phyloP scores from a whole-genome alignment of 2,329 filamentous ascomycete species.

The Leptodontidium sp. region DNA sequence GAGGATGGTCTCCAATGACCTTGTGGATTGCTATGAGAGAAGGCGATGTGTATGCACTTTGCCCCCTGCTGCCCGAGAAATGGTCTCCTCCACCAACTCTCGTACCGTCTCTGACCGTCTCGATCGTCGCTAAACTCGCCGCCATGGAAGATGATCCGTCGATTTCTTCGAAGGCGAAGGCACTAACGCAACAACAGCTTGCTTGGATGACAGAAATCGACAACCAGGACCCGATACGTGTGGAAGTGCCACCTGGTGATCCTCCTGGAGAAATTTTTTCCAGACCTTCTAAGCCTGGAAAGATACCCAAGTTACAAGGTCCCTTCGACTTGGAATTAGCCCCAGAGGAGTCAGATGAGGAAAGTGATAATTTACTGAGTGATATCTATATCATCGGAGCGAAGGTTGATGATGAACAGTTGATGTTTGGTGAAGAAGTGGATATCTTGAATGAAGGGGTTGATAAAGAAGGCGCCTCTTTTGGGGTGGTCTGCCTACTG shows the following conservation, averaged over 20 bases:
- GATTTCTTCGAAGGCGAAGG: conserved; percentile 60
- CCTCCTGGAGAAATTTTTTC: conserved; percentile 62
- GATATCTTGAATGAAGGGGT: conserved; percentile 64
- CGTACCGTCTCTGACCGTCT: conserved; percentile 82
- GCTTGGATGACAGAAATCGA: conserved; percentile 74
- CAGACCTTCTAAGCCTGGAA: conserved; percentile 64
- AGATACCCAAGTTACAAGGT: conserved; percentile 67
- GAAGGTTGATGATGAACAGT: conserved; percentile 65
- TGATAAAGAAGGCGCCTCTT: conserved; percentile 66
- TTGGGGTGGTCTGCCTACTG: conserved; percentile 66
- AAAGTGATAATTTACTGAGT: conserved; percentile 63
- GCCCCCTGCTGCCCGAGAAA: conserved; percentile 84
- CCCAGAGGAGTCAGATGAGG: conserved; percentile 60
- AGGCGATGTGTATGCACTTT: conserved; percentile 92
- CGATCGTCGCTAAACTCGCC: conserved; percentile 78
- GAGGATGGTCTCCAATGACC: conserved; percentile 96
- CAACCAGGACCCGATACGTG: conserved; percentile 65
- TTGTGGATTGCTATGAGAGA: conserved; percentile 96
- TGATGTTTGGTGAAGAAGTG: conserved; percentile 72
- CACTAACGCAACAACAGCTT: conserved; percentile 69
- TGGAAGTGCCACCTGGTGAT: conserved; percentile 60
- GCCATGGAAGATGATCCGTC: conserved; percentile 66
- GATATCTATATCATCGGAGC: conserved; percentile 71
- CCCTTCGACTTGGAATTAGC: conserved; percentile 64
- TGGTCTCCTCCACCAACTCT: conserved; percentile 83